These are phyloP conservation scores for Fusarium brevicatenulatum DNA, from an alignment of 2,329 filamentous ascomycete genomes.

Conservation along the genomic window DNA sequence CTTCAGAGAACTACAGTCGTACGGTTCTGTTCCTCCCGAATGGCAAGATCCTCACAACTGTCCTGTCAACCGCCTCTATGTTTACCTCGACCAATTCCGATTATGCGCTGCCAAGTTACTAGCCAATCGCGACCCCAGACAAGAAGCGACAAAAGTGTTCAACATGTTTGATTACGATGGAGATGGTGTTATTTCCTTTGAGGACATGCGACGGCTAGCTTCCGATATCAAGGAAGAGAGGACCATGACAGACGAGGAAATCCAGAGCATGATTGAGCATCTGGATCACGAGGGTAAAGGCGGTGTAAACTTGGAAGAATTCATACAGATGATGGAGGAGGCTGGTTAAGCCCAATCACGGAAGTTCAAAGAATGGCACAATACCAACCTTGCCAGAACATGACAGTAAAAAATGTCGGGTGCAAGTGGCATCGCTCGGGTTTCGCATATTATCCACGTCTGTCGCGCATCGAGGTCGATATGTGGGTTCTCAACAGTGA, in stretches of 20 bases:
- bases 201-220: constrained; percentile 87
- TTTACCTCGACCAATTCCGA: constrained; percentile 67
- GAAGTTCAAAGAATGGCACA: not conserved
- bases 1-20: constrained; percentile 79
- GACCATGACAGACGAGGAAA: constrained; percentile 89
- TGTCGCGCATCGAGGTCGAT: not conserved
- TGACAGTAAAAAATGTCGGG: not conserved
- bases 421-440: not conserved
- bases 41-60: constrained; percentile 59
- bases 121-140: constrained; percentile 81
- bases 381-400: constrained; percentile 15
- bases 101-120: constrained; percentile 84
- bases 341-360: constrained; percentile 45
- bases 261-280: constrained; percentile 96
- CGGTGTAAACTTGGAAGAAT: constrained; percentile 75
- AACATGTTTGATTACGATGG: constrained; percentile 90
- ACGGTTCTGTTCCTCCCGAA: constrained; percentile 76
- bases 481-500: not conserved
- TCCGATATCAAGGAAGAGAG: constrained; percentile 84
- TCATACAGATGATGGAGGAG: constrained; percentile 70
- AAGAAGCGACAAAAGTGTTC: constrained; percentile 93
- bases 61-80: constrained; percentile 57
- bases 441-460: not conserved
- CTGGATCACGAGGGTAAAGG: constrained; percentile 96
- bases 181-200: constrained; percentile 91